Evolutionary conservation across 1,139 yeast species (phyloP).

Genomic region (Sugiyamaella pinicola): DNA sequence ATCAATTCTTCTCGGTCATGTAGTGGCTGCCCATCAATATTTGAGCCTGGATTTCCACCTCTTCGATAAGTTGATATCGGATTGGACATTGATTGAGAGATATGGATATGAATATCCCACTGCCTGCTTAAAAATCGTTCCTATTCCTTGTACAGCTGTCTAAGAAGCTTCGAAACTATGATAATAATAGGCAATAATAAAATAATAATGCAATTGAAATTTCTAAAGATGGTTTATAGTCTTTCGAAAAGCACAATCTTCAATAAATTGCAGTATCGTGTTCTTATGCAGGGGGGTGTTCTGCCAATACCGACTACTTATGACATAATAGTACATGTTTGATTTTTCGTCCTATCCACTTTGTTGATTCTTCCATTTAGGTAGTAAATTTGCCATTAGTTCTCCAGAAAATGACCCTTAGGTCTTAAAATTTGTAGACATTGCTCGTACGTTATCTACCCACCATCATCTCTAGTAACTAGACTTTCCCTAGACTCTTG

Average conservation of each 20-base stretch:
- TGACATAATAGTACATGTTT: neutral
- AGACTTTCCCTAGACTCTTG: no score
- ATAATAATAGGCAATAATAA: no score
- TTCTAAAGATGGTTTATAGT: no score
- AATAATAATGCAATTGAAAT: no score
- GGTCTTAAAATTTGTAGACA: no score
- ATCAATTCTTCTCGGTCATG: neutral
- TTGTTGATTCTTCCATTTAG: neutral
- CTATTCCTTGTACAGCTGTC: neutral
- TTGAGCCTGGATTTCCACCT: conserved; percentile 6
- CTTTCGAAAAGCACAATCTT: no score
- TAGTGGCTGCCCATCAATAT: neutral
- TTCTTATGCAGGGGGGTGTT: conserved; percentile 10
- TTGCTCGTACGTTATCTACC: no score
- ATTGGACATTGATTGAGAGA: conserved; percentile 8
- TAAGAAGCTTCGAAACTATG: no score
- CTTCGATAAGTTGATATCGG: conserved; percentile 12
- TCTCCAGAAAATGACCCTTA: no score
- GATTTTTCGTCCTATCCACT: neutral
- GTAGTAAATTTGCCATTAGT: neutral
- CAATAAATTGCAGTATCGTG: conserved; percentile 4
- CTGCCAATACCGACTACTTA: neutral
- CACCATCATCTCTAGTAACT: no score
- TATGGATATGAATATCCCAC: no score
- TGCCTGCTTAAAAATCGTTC: neutral